Conservation (phyloP, 345 rosid species). For the Corchorus olitorius region DNA sequence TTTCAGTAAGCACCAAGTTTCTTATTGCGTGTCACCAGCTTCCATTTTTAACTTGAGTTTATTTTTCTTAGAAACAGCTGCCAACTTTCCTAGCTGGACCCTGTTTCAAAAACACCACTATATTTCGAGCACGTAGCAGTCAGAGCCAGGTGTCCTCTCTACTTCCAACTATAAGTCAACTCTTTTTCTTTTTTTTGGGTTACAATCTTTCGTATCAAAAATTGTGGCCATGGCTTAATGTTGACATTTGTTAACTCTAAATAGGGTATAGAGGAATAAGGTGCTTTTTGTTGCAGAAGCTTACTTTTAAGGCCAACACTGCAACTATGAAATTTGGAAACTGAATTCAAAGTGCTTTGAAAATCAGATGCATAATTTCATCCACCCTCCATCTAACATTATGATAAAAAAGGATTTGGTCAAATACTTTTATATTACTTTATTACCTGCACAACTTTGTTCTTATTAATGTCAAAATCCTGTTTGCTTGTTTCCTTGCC, state of each 20-base stretch:
- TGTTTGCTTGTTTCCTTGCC: slow-evolving; percentile 20
- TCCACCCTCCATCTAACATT: slow-evolving; percentile 48
- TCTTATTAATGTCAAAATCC: neutral
- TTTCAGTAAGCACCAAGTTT: neutral
- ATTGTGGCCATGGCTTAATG: neutral
- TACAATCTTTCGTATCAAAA: neutral
- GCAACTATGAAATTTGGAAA: slow-evolving; percentile 6
- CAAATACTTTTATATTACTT: slow-evolving; percentile 35
- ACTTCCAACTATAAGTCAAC: slow-evolving; percentile 35
- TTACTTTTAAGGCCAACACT: neutral
- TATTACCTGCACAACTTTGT: neutral
- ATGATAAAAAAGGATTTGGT: slow-evolving; percentile 18
- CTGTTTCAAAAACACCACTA: slow-evolving; percentile 10
- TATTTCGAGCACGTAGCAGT: slow-evolving; percentile 24
- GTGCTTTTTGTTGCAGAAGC: neutral
- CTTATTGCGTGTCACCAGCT: neutral
- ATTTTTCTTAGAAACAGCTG: slow-evolving; percentile 1
- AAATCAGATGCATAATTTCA: slow-evolving; percentile 40
- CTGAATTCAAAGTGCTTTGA: slow-evolving; percentile 39
- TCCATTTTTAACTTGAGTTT: neutral
- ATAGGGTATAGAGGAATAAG: neutral
- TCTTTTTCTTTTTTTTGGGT: neutral
- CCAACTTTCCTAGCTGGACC: slow-evolving; percentile 27
- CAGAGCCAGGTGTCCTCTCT: slow-evolving; percentile 18
- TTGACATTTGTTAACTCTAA: slow-evolving; percentile 29